Percentiles rank a stretch among this genome's conserved stretches.
These are phyloP conservation scores for Tolypocladium capitatum DNA, from an alignment of 2,329 filamentous ascomycete genomes.

Conservation along the genomic window DNA sequence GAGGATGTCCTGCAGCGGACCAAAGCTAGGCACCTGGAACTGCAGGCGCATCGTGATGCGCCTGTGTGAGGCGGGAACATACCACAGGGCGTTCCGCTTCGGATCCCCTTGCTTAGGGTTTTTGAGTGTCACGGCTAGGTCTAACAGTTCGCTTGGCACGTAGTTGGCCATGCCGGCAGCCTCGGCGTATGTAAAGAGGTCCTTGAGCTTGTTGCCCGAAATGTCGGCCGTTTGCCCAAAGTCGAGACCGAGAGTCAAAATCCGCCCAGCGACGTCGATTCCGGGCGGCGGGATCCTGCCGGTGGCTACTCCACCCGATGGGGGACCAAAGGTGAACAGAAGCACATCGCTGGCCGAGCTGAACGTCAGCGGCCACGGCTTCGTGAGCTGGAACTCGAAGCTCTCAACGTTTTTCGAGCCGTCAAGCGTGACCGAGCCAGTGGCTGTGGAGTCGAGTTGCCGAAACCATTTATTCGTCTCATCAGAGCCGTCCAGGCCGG, in stretches of 20 bases:
- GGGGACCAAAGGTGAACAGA: conserved; percentile 3
- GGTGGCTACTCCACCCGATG: not conserved
- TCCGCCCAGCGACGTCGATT: not conserved
- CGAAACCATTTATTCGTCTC: conserved; percentile 2
- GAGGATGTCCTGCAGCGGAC: not conserved
- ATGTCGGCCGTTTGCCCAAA: not conserved
- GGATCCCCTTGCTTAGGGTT: not conserved
- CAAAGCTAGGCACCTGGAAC: not conserved
- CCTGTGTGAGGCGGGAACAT: not conserved
- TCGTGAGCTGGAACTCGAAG: not conserved
- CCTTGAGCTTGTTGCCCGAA: not conserved
- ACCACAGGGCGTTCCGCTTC: conserved; percentile 4
- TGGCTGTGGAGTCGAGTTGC: conserved; percentile 1
- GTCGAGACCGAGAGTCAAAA: conserved; percentile 2
- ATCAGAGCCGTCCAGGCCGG: conserved; percentile 1
- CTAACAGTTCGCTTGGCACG: not conserved
- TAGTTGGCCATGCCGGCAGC: not conserved
- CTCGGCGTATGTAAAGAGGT: not conserved
- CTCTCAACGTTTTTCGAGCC: not conserved
- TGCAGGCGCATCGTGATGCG: not conserved
- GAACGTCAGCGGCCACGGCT: conserved; percentile 2
- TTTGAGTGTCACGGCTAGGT: not conserved
- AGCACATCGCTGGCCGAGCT: conserved; percentile 2
- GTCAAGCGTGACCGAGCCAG: not conserved
- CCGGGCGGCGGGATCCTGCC: conserved; percentile 1